phyloP scores from a whole-genome alignment of 768 basidiomycete species.

The Leccinellum albellum region DNA sequence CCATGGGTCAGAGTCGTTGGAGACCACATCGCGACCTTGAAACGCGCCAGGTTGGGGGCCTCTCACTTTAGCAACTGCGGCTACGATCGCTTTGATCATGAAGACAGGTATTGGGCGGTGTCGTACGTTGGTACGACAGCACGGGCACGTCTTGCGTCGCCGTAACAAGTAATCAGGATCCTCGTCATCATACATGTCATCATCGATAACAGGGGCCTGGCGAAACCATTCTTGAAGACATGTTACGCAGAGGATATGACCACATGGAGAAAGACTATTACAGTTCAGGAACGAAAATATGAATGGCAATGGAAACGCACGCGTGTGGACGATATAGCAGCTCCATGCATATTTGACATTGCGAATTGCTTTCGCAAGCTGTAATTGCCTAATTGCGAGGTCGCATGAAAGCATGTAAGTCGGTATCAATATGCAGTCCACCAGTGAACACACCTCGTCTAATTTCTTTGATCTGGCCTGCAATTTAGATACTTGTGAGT shows the following conservation, averaged over 20 bases:
- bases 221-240: slow-evolving; percentile 81
- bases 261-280: slow-evolving; percentile 65
- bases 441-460: slow-evolving; percentile 48
- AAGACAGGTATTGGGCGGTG: slow-evolving; percentile 67
- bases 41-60: slow-evolving; percentile 17
- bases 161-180: slow-evolving; percentile 46
- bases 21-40: slow-evolving; percentile 25
- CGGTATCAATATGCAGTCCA: background rate
- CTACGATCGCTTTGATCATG: slow-evolving; percentile 57
- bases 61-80: slow-evolving; percentile 46
- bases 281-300: slow-evolving; percentile 4
- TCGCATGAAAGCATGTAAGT: background rate
- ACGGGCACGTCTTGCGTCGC: slow-evolving; percentile 69
- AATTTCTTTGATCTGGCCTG: slow-evolving; percentile 47
- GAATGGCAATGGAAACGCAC: slow-evolving; percentile 39
- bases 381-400: slow-evolving; percentile 42
- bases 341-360: slow-evolving; percentile 80
- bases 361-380: slow-evolving; percentile 54
- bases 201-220: slow-evolving; percentile 51
- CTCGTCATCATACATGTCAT: slow-evolving; percentile 42
- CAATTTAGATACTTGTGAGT: slow-evolving; percentile 40
- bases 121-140: slow-evolving; percentile 56
- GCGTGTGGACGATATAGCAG: slow-evolving; percentile 59
- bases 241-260: slow-evolving; percentile 68
- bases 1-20: slow-evolving; percentile 60